A percentile compares a stretch with the other conserved stretches of the same genome.
Conservation (phyloP, 257 asterid genomes). For the Vinca minor region DNA sequence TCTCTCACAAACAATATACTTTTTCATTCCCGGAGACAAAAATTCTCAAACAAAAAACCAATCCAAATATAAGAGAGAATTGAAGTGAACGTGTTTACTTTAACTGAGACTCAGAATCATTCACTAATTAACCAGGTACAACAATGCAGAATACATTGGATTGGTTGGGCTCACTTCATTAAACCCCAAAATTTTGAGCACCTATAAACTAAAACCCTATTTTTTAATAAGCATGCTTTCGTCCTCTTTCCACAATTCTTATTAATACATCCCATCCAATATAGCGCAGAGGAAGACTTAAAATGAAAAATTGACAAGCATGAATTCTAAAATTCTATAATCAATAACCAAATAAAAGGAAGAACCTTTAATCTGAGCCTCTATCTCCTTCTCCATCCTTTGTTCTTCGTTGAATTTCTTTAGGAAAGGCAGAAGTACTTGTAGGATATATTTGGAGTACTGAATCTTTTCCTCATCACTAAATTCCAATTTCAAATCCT, state of each 20-base stretch:
- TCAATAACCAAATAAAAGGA: constrained; percentile 3
- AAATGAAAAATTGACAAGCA: not conserved
- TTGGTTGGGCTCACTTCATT: not conserved
- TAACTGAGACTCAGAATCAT: not conserved
- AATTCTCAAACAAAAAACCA: too few relatives aligned
- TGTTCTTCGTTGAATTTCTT: constrained; percentile 49
- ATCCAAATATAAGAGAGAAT: too few relatives aligned
- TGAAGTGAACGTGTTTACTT: not conserved
- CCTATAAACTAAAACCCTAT: constrained; percentile 7
- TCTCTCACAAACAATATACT: too few relatives aligned
- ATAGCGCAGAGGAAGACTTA: not conserved
- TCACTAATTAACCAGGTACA: not conserved
- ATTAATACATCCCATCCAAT: not conserved
- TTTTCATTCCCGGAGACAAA: too few relatives aligned
- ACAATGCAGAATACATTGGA: not conserved
- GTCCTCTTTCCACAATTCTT: not conserved
- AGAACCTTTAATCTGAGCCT: constrained; percentile 60
- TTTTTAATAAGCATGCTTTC: not conserved
- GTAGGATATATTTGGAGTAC: constrained; percentile 49
- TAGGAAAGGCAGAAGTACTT: constrained; percentile 62
- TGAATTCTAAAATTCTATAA: constrained; percentile 6
- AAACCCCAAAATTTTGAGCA: not conserved
- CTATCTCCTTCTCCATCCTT: constrained; percentile 51
- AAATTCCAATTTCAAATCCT: constrained; percentile 26
- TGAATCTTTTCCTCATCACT: constrained; percentile 32